Conservation (phyloP, 495 filamentous ascomycete genomes). For the Penicillium longicatenatum region DNA sequence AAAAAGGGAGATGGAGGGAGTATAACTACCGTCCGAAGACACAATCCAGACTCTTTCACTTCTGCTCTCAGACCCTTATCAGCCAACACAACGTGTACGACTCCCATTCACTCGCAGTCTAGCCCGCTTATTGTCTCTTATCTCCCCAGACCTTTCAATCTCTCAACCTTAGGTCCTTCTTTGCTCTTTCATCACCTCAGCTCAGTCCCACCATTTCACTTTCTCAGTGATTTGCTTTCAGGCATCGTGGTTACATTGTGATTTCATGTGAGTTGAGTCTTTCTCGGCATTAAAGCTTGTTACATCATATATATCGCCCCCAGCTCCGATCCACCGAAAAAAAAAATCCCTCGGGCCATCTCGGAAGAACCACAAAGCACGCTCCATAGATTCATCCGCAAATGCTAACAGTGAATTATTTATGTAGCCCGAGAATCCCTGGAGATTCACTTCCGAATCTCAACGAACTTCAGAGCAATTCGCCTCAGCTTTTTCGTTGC, state of each 20-base stretch:
- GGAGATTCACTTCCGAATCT: background rate
- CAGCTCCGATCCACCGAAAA: constrained; percentile 17
- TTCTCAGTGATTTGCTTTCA: background rate
- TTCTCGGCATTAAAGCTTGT: background rate
- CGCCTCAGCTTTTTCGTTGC: constrained; percentile 1
- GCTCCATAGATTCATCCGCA: constrained; percentile 10
- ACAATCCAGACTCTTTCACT: background rate
- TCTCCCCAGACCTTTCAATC: background rate
- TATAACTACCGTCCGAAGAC: constrained; percentile 3
- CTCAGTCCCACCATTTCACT: background rate
- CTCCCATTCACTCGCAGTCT: background rate
- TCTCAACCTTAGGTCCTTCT: background rate
- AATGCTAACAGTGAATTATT: constrained; percentile 2
- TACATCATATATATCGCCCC: constrained; percentile 16
- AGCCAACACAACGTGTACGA: constrained; percentile 3
- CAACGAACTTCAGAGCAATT: background rate
- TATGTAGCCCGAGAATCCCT: background rate
- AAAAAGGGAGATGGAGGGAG: background rate
- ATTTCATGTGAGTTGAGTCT: constrained; percentile 17
- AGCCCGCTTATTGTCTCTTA: background rate
- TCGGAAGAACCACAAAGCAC: constrained; percentile 16
- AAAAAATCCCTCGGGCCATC: constrained; percentile 17
- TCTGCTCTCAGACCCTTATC: constrained; percentile 9
- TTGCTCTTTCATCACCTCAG: background rate
- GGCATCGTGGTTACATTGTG: no score